Evolutionary conservation across 192 early-diverging fungal genomes (phyloP), one percentile per base, ranked within the genome.

Genomic region (Coemansia sp.): DNA sequence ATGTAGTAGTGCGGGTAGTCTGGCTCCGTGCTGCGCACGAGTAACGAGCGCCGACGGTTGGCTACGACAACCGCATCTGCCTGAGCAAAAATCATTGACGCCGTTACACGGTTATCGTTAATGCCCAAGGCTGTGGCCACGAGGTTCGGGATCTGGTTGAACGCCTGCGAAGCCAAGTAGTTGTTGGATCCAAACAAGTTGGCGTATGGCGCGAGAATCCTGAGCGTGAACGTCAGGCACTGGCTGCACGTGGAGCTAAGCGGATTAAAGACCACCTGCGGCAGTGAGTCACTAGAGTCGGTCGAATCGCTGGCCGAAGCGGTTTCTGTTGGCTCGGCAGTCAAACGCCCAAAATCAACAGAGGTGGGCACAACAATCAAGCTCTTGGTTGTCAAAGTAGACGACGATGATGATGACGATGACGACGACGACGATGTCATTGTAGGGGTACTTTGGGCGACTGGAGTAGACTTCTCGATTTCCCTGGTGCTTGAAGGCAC

Each of bases 121-220:
- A 75, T 71, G 6, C 66, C 63, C 60, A 81, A 56, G 29, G 72
- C 78, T n/a, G 43, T 29, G 2, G 78, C 78, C 52, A 81, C 37
- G 20, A 72, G 63, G 56, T 75, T 49, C 2, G 78, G 78, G 4
- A 75, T 20, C 20, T 67, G 42, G 56, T 75, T 75, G 59, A 81
- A 81, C 7, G 70, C 69, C 59, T 81, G 78, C 33, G 72, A 72
- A 3, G 78, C 78, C 35, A 81, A 40, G 46, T 75, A 75, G 70
- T 81, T 81, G 66, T 68, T 67, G 7, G 72, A 65, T 13, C 78
- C 78, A 64, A 81, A 72, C 68, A 81, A 60, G 43, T 81, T 81
- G 55, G 58, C 72, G 43, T 81, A 81, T n/a, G 72, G 69, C 16
- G 69, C 78, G 31, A 72, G 55, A 28, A 81, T 81, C 37, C 78